phyloP scores from a whole-genome alignment of 2,329 filamentous ascomycete species.

The Zymoseptoria passerinii region DNA sequence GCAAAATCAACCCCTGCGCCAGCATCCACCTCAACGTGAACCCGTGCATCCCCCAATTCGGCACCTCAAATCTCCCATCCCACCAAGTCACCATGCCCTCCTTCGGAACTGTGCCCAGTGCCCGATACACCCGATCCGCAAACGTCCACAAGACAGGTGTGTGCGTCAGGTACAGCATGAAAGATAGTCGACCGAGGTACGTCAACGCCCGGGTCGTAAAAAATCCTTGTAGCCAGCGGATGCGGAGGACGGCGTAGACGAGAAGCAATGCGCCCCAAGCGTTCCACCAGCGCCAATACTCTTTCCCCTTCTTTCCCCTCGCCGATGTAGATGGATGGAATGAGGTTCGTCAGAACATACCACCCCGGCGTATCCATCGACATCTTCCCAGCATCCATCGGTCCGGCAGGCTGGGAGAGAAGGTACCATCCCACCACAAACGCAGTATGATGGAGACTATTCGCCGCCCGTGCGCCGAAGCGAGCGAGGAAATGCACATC shows the following conservation, averaged over 20 bases:
- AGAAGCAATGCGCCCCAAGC: conserved; percentile 46
- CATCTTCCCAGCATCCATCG: conserved; percentile 5
- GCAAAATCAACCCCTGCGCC: conserved; percentile 47
- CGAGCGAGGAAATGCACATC: not conserved
- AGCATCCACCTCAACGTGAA: conserved; percentile 48
- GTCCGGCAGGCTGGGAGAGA: conserved; percentile 11
- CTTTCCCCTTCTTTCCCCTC: not conserved
- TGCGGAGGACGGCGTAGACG: conserved; percentile 43
- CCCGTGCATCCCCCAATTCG: conserved; percentile 45
- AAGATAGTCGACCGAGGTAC: conserved; percentile 54
- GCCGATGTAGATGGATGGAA: not conserved
- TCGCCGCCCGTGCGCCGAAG: conserved; percentile 1
- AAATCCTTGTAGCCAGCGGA: conserved; percentile 38
- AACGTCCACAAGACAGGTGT: conserved; percentile 46
- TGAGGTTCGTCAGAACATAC: not conserved
- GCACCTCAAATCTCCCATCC: conserved; percentile 30
- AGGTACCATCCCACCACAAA: conserved; percentile 13
- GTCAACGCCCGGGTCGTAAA: conserved; percentile 45
- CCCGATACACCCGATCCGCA: conserved; percentile 48
- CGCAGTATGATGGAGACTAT: conserved; percentile 3
- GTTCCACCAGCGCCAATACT: conserved; percentile 47
- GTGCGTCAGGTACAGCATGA: conserved; percentile 54
- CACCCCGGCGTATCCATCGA: not conserved
- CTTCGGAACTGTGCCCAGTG: conserved; percentile 30
- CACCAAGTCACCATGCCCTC: conserved; percentile 9